Evolutionary conservation across 352 stramenopile species (phyloP), one percentile per base, ranked within the genome.

Genomic region (Globisporangium middletonii): DNA sequence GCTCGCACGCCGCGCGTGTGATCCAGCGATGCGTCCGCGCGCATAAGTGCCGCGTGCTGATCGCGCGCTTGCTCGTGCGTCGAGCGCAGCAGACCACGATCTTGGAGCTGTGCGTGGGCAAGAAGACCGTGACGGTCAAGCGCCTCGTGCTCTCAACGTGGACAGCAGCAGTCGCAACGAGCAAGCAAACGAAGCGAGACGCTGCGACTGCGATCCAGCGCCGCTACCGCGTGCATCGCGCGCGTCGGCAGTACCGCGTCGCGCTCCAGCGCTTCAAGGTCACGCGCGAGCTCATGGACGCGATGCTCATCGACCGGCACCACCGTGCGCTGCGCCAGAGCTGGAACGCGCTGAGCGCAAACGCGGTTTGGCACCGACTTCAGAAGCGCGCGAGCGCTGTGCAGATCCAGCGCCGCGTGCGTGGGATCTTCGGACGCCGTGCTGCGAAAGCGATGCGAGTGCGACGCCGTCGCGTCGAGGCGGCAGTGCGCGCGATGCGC

Each of bases 251-350:
- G 19, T 79, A 81, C 53, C 59, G 55, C n/a, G 43, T 55, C 8
- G 75, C 79, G 41, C 50, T 88, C 15, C 63, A 50, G 5, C 71
- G 73, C 7, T 75, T 86, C 47, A 55, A 70, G n/a, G 46, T 73
- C 33, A 76, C 79, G 23, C 75, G 61, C 3, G 68, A 75, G 16
- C 62, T 80, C 27, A 86, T 86, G 73, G 67, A 81, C 43, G 56
- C 55, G 0, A 65, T 88, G 38, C 26, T 86, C 16, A 71, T 63
- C 9, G 68, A 74, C 38, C 76, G 73, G 6, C 69, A 33, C 8
- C 59, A 64, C 9, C 66, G 72, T 19, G 53, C 46, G 15, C 28
- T 86, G 16, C 41, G 67, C 12, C 56, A 12, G 23, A 64, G 33
- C 16, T 89, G 77, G 79, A 71, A 57, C 2, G 63, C 66, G 19